These are phyloP conservation scores for Hypoxylon rubiginosum DNA, from an alignment of 2,329 filamentous ascomycete genomes.

Conservation along the genomic window DNA sequence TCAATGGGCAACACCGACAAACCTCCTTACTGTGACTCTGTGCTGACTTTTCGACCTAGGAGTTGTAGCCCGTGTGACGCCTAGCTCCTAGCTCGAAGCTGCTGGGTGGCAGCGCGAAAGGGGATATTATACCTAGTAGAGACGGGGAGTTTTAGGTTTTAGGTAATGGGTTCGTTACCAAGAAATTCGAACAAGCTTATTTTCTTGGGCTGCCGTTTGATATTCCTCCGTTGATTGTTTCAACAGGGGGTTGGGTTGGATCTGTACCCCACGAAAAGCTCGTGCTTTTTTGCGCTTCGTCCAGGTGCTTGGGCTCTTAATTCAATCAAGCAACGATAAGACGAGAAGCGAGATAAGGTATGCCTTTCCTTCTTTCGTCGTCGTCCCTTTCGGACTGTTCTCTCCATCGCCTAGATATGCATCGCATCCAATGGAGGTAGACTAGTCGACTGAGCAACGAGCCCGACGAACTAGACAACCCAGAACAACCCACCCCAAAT, in stretches of 20 bases:
- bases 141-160: neutral
- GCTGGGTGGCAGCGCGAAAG: neutral
- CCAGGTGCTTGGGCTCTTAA: slow-evolving; percentile 12
- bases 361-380: neutral
- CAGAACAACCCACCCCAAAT: slow-evolving; percentile 18
- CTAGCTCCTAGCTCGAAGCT: neutral
- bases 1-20: slow-evolving; percentile 17
- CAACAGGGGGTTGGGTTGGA: slow-evolving; percentile 25
- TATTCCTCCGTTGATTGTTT: slow-evolving; percentile 28
- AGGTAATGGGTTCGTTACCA: slow-evolving; percentile 12
- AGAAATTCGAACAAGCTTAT: slow-evolving; percentile 25
- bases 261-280: slow-evolving; percentile 1
- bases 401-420: slow-evolving; percentile 4
- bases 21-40: slow-evolving; percentile 14
- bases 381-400: slow-evolving; percentile 4
- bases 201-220: slow-evolving; percentile 29
- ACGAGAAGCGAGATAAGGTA: neutral
- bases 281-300: neutral
- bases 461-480: slow-evolving; percentile 9
- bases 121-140: neutral
- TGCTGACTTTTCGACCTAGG: neutral
- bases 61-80: neutral
- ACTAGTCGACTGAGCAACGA: slow-evolving; percentile 2
- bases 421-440: neutral
- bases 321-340: neutral